Percentiles rank a stretch among this genome's conserved stretches.
Conservation (phyloP, 2,329 filamentous ascomycete genomes). For the Colletotrichum sp. region DNA sequence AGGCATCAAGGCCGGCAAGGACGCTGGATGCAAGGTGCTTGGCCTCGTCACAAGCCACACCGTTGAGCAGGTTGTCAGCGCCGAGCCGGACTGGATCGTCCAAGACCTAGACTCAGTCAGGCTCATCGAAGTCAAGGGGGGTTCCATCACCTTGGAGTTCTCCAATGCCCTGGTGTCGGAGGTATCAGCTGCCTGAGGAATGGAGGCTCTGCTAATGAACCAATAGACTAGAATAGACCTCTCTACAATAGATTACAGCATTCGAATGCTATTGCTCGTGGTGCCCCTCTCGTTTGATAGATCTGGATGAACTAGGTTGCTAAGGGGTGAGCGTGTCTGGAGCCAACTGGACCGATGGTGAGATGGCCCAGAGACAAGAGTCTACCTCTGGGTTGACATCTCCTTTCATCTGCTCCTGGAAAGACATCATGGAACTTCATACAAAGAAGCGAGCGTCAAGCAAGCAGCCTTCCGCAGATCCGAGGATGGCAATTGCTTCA, state of each 20-base stretch:
- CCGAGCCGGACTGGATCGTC: conserved; percentile 89
- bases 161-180: conserved; percentile 55
- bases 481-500: not conserved
- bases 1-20: conserved; percentile 83
- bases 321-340: not conserved
- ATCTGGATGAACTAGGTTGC: not conserved
- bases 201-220: conserved; percentile 18
- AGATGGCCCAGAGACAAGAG: not conserved
- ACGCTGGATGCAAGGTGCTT: conserved; percentile 83
- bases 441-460: not conserved
- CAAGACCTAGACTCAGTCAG: conserved; percentile 77
- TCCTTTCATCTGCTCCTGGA: not conserved
- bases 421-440: not conserved
- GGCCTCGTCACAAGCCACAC: conserved; percentile 87
- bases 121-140: conserved; percentile 62
- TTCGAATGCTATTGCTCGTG: not conserved
- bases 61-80: conserved; percentile 71
- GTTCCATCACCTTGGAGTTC: conserved; percentile 72
- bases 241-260: not conserved
- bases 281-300: not conserved
- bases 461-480: not conserved
- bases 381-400: not conserved
- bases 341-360: not conserved
- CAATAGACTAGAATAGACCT: conserved; percentile 17
- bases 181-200: conserved; percentile 8